These are phyloP conservation scores for Xylariaceae sp. DNA, from an alignment of 2,329 filamentous ascomycete genomes.

Conservation along the genomic window DNA sequence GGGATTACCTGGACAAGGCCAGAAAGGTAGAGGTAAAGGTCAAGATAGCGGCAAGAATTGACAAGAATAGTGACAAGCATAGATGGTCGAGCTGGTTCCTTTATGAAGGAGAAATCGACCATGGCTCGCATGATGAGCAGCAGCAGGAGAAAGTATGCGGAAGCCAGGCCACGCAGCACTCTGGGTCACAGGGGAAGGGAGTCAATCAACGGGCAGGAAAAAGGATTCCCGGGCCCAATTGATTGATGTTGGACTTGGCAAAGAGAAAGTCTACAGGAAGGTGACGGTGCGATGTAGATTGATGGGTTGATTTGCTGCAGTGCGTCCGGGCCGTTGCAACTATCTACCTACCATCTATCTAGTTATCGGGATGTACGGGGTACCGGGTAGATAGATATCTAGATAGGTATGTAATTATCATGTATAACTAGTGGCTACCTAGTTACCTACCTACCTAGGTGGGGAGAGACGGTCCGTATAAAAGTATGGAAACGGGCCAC, in stretches of 20 bases:
- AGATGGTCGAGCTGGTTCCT: neutral
- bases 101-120: conserved; percentile 2
- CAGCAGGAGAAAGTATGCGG: conserved; percentile 9
- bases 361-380: too few species aligned
- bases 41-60: neutral
- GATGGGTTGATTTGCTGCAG: too few species aligned
- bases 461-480: neutral
- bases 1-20: neutral
- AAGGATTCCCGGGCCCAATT: conserved; percentile 13
- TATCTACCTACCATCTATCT: too few species aligned
- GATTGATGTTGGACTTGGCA: neutral
- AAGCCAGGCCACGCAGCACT: conserved; percentile 13
- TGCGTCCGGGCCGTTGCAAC: too few species aligned
- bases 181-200: neutral
- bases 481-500: too few species aligned
- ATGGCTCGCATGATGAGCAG: conserved; percentile 10
- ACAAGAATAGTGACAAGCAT: neutral
- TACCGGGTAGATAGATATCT: neutral
- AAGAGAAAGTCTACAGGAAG: neutral
- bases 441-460: neutral
- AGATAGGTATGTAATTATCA: neutral
- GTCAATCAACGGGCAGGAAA: neutral
- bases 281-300: neutral
- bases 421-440: neutral
- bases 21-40: neutral